Evolutionary conservation across 2,329 filamentous ascomycete genomes (phyloP).

Genomic region (Septoria linicola): DNA sequence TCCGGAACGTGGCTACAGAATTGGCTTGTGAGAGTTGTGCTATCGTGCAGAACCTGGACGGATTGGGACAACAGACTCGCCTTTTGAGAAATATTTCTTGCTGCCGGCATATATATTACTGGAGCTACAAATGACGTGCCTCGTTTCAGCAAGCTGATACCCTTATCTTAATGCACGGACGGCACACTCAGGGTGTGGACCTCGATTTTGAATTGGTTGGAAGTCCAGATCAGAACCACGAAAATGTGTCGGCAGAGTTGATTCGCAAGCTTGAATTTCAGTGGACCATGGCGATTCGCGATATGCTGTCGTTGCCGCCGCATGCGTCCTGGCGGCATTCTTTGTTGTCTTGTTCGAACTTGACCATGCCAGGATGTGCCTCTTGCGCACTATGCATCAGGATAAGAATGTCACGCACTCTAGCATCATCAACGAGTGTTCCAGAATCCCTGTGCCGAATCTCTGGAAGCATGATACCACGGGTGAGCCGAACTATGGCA

Average conservation of each 20-base stretch:
- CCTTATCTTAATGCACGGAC: conserved; percentile 11
- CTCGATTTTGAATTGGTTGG: conserved; percentile 3
- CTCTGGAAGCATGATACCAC: neutral
- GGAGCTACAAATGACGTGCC: conserved; percentile 8
- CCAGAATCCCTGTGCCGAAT: conserved; percentile 11
- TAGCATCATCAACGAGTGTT: conserved; percentile 3
- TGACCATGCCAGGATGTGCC: neutral
- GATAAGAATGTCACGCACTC: neutral
- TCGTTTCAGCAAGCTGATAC: conserved; percentile 8
- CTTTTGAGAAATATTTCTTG: neutral
- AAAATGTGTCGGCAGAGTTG: conserved; percentile 1
- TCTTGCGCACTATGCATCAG: neutral
- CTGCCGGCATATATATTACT: conserved; percentile 2
- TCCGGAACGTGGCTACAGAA: conserved; percentile 2
- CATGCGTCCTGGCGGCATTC: too few species aligned
- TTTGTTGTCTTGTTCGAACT: neutral
- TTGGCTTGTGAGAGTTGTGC: neutral
- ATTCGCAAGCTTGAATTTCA: neutral
- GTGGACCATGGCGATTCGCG: neutral
- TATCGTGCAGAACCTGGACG: conserved; percentile 3
- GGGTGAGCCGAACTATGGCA: conserved; percentile 6
- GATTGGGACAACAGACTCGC: conserved; percentile 1
- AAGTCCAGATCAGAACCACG: neutral
- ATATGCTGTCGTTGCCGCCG: too few species aligned
- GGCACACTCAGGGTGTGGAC: conserved; percentile 1